Evolutionary conservation across 176 grass and related monocot genomes (phyloP), one percentile per base, ranked within the genome.

Genomic region (Aechmea fasciata): DNA sequence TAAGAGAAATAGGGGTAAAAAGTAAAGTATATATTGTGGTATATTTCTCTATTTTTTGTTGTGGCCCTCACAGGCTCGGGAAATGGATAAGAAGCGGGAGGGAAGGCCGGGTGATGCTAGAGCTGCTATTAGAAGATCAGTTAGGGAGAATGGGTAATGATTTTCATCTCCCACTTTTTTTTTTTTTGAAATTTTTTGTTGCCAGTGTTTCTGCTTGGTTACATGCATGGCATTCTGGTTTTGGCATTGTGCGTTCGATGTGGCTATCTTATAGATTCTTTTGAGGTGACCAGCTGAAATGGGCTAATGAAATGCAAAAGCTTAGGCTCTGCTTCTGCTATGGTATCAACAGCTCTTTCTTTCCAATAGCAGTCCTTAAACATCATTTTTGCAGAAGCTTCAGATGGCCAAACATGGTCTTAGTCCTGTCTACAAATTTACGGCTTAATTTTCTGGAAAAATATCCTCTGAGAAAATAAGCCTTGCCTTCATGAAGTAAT

Each of bases 11-110:
- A 61, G 55, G 55, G 20, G 55, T 18, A 61, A 61, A 18, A 18
- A 11, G 8, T 61, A 1, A 41, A 41, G 33, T 41, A 41, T 41
- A 7, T 41, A 6, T 41, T 41, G 5, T 18, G 20, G 20, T 9
- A 20, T 61, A 6, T 61, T 19, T 2, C 20, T 22, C 55, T 26
- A 10, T 59, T 86, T 24, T 79, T 19, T 78, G 47, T 55, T 87
- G 48, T 23, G 78, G 51, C 63, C 61, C 63, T 72, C 25, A 72
- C 71, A 99, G 94, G 90, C 90, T 57, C 83, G 94, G 47, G 94
- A 99, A 82, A 99, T 99, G 94, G 94, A 99, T 65, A 99, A 99
- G 81, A 88, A 86, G 75, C 90, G 87, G 73, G 94, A 99, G 88
- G 94, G 94, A 41, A 83, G 85, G 52, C 94, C 94, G 63, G 94